A percentile compares a stretch with the other conserved stretches of the same genome.
phyloP scores from a whole-genome alignment of 202 grass and related monocot species.

The Panicum hallii region DNA sequence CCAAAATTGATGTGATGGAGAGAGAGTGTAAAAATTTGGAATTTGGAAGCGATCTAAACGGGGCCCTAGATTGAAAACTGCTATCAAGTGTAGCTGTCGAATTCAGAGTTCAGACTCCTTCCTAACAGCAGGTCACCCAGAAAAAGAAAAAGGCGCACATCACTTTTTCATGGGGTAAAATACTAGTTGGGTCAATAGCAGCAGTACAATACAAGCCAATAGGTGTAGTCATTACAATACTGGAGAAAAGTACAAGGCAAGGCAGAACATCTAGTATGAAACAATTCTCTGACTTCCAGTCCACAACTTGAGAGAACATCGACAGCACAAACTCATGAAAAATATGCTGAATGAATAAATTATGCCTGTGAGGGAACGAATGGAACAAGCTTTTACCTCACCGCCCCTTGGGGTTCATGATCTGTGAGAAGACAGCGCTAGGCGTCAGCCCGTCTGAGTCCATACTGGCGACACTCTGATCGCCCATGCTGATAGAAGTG shows the following conservation, averaged over 20 bases:
- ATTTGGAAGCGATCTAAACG: too few species aligned
- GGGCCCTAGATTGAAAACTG: conserved; percentile 18
- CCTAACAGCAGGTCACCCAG: not conserved
- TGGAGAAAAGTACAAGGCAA: conserved; percentile 47
- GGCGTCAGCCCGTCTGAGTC: conserved; percentile 85
- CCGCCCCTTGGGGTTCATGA: conserved; percentile 97
- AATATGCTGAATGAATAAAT: conserved; percentile 61
- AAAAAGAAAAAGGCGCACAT: not conserved
- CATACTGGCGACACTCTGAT: conserved; percentile 70
- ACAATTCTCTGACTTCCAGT: conserved; percentile 49
- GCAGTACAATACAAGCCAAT: conserved; percentile 52
- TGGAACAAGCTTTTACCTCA: conserved; percentile 58
- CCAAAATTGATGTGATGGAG: too few species aligned
- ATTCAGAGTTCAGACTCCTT: not conserved
- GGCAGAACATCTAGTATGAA: conserved; percentile 57
- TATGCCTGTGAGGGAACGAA: conserved; percentile 33
- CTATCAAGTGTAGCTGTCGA: not conserved
- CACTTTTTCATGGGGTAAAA: conserved; percentile 29
- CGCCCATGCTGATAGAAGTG: conserved; percentile 75
- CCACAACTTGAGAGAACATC: conserved; percentile 45
- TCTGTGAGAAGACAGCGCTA: conserved; percentile 96
- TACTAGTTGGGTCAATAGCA: conserved; percentile 49
- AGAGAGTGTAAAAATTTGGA: too few species aligned
- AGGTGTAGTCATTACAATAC: conserved; percentile 53
- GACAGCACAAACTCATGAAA: conserved; percentile 54